Evolutionary conservation across 2,329 filamentous ascomycete genomes (phyloP), one percentile per base, ranked within the genome.

Genomic region (Ramichloridium luteum): DNA sequence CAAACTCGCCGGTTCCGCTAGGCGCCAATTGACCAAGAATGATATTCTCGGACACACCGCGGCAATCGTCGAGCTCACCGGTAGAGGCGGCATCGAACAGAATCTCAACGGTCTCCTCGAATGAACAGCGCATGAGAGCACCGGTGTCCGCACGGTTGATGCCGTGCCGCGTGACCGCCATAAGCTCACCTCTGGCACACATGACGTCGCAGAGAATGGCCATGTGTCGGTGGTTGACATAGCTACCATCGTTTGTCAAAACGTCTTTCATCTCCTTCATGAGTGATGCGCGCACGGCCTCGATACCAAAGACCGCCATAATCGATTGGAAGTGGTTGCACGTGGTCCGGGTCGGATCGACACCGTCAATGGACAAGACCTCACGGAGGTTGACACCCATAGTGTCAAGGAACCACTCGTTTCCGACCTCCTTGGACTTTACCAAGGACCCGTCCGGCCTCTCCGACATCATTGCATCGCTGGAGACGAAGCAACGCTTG

Each of bases 61-160:
- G 81, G 64, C 92, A 98, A 59, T 98, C 90, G 53, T 98, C 90
- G 17, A 98, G 70, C 59, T 98, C 90, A 55, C 90, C 90, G 30
- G 83, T 83, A 11, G 85, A 84, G 14, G 90, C 90, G 39, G 90
- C 92, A 55, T 98, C 90, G 13, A 98, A 74, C 32, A 98, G 67
- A 66, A 98, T 98, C 55, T 98, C 92, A 25, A 98, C 90, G 1
- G 90, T 98, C 59, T 98, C 92, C 61, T 98, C 90, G 62, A 98
- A 98, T 2, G 90, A 98, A 68, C 92, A 98, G 58, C 90, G 80
- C 90, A 98, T 98, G 49, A 98, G 70, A 6, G 90, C 92, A 66
- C 90, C 90, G 40, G 92, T 98, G 54, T 98, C 90, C 15, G 88
- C 84, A 49, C 90, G 77, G 65, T 98, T 98, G 65, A 98, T 98